Percentiles rank a stretch among this genome's conserved stretches.
These are phyloP conservation scores for Triangularia setosa DNA, from an alignment of 2,329 filamentous ascomycete species.

Conservation along the genomic window DNA sequence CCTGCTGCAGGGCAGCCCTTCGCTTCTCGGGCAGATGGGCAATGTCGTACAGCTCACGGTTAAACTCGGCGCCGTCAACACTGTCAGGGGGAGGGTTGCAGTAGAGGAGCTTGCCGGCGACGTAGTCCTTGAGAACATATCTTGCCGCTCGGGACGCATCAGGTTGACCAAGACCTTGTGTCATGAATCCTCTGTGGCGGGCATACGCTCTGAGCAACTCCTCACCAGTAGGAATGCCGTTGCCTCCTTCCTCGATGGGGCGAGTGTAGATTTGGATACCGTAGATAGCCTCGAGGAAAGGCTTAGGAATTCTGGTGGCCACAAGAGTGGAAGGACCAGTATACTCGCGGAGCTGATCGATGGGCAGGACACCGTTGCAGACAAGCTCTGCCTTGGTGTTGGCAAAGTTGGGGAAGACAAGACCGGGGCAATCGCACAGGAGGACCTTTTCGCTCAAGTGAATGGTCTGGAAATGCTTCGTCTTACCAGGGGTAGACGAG, in stretches of 20 bases:
- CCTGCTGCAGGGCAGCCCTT: constrained; percentile 50
- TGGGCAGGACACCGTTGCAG: constrained; percentile 89
- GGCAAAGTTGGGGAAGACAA: constrained; percentile 97
- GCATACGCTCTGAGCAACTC: constrained; percentile 87
- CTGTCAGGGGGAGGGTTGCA: constrained; percentile 77
- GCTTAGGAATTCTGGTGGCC: constrained; percentile 77
- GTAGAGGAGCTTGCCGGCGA: constrained; percentile 90
- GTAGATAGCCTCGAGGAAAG: constrained; percentile 88
- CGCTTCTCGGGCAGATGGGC: constrained; percentile 79
- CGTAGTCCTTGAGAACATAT: constrained; percentile 92
- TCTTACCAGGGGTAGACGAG: constrained; percentile 95
- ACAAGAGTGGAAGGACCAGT: constrained; percentile 82
- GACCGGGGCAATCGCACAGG: constrained; percentile 95
- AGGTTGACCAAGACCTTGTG: constrained; percentile 81
- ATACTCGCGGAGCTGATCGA: constrained; percentile 92
- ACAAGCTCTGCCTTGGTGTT: constrained; percentile 95
- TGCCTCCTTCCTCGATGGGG: constrained; percentile 87
- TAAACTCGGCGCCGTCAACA: constrained; percentile 74
- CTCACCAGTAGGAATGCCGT: constrained; percentile 75
- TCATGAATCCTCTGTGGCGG: constrained; percentile 83
- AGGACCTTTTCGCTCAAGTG: constrained; percentile 86
- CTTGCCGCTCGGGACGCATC: constrained; percentile 90
- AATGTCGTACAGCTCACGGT: constrained; percentile 81
- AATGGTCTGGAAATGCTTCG: constrained; percentile 98
- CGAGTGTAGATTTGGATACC: constrained; percentile 83